These are phyloP conservation scores for Brassica juncea DNA, from an alignment of 345 rosid species.

Conservation along the genomic window DNA sequence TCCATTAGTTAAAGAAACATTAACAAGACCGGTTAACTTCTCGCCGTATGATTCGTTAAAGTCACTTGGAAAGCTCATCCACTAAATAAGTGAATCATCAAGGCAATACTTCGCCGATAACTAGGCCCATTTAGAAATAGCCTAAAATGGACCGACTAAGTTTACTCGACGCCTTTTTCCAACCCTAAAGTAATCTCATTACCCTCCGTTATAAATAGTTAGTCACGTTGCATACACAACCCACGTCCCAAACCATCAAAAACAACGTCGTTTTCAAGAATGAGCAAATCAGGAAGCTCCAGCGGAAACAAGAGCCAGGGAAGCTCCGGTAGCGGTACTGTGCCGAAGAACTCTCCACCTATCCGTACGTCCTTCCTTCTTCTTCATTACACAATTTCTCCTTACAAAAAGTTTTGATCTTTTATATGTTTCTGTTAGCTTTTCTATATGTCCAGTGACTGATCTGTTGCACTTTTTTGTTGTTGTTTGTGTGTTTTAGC, in stretches of 20 bases:
- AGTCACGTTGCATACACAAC: background rate
- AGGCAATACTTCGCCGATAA: no score
- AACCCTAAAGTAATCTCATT: background rate
- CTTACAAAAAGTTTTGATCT: background rate
- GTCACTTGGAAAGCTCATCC: background rate
- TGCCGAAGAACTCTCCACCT: background rate
- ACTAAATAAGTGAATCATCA: background rate
- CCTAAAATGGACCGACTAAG: no score
- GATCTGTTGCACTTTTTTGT: background rate
- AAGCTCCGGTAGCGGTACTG: background rate
- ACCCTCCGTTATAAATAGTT: background rate
- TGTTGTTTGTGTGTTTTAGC: background rate
- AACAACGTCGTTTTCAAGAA: background rate
- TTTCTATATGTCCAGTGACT: background rate
- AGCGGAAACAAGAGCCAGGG: background rate
- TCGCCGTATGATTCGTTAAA: background rate
- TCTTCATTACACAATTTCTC: background rate
- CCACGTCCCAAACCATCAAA: background rate
- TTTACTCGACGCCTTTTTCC: no score
- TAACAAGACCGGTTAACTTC: background rate
- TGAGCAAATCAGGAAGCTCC: conserved; percentile 3
- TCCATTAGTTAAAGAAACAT: background rate
- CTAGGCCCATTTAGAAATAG: no score
- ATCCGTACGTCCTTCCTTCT: background rate
- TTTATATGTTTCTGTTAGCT: background rate